These are phyloP conservation scores for Colletotrichum sp. DNA, from an alignment of 2,329 filamentous ascomycete genomes.

Conservation along the genomic window DNA sequence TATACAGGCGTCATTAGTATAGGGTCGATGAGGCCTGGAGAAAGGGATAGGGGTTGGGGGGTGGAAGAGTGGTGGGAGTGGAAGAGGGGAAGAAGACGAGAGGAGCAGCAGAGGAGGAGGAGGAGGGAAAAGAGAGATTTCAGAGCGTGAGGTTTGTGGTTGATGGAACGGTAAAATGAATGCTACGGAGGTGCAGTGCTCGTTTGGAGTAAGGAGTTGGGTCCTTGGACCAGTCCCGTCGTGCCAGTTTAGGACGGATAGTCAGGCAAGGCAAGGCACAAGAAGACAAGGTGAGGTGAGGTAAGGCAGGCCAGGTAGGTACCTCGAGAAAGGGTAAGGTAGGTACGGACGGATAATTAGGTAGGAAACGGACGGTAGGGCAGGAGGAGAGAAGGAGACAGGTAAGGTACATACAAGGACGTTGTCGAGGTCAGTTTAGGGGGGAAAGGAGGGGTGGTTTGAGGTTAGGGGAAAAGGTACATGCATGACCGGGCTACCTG, in stretches of 20 bases:
- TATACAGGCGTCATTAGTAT: conserved; percentile 25
- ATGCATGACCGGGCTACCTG: neutral
- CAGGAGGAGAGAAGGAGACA: neutral
- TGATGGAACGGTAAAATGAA: conserved; percentile 1
- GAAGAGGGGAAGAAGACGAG: neutral
- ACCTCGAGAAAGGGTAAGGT: neutral
- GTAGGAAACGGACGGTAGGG: neutral
- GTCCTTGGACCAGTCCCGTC: neutral
- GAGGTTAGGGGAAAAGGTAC: neutral
- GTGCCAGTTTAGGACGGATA: neutral
- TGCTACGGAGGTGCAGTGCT: neutral
- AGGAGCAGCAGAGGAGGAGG: neutral
- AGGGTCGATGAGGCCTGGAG: conserved; percentile 25
- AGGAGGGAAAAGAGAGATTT: neutral
- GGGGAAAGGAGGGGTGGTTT: neutral
- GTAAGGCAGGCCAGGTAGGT: neutral
- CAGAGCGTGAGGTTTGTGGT: neutral
- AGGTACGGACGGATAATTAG: neutral
- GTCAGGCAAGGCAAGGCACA: neutral
- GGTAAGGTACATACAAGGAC: neutral
- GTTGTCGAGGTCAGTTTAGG: neutral
- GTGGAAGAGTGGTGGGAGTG: neutral
- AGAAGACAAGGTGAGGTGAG: neutral
- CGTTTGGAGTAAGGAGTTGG: neutral
- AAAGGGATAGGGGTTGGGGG: conserved; percentile 21